Evolutionary conservation across 495 filamentous ascomycete species (phyloP), one percentile per base, ranked within the genome.

Genomic region (Penicillium soppii): DNA sequence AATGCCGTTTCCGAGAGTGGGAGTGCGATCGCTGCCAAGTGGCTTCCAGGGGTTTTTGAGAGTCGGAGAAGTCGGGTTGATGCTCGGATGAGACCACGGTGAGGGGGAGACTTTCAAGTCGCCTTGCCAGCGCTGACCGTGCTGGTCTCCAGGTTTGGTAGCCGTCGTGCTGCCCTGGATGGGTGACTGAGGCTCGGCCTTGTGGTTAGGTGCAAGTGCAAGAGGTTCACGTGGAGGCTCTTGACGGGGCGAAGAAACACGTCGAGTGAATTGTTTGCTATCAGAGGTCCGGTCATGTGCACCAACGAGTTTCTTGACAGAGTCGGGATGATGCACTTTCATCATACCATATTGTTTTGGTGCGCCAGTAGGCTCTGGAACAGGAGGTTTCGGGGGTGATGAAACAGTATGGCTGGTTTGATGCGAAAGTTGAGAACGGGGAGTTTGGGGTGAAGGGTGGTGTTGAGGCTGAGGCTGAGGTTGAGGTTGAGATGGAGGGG

Each of bases 1-100:
- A 3, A 87, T 87, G n/a, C 88, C 88, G 57, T 91, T 91, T 2
- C 88, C 88, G 19, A 91, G 74, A 17, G 80, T 82, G 45, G 90
- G 74, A 20, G 80, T 82, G 48, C 82, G 81, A 56, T 88, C 82
- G 59, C 80, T 86, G 40, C 77, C 82, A 7, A 87, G 77, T n/a
- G 85, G 82, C 27, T 86, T 88, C 88, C 89, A 91, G 5, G 87
- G 82, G 58, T 87, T 90, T 42, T 80, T 74, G 21, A 79, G 68
- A 1, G 75, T 56, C 44, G 77, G 59, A 33, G 78, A 43, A 8
- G 62, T 57, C 8, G 58, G 41, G 9, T 58, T 53, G 33, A 77
- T 60, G 36, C 69, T 74, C 7, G 67, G 21, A 30, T 65, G 67
- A n/a, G 68, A 55, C 73, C 73, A 77, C 7, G 71, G 65, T 3